Percentiles rank a stretch among this genome's conserved stretches.
Conservation (phyloP, 805 yeast genomes). For the Cyberlindnera amylophila region DNA sequence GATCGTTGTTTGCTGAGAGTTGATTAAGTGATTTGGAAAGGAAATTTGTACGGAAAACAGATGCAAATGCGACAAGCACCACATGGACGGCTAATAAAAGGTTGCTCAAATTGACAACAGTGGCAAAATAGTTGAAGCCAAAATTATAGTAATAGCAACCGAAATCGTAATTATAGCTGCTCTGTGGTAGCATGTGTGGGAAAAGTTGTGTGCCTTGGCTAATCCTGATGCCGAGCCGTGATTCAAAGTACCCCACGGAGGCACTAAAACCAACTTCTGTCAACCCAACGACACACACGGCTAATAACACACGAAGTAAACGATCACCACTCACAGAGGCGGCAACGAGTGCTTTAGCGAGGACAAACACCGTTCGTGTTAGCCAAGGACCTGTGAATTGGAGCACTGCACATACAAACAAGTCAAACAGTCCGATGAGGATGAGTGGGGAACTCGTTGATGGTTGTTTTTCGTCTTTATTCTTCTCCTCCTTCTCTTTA, state of each 20-base stretch:
- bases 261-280: slow-evolving; percentile 16
- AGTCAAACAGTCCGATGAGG: slow-evolving; percentile 20
- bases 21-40: slow-evolving; percentile 26
- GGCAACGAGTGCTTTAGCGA: slow-evolving; percentile 24
- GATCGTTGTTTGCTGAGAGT: slow-evolving; percentile 12
- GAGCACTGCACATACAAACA: slow-evolving; percentile 15
- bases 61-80: slow-evolving; percentile 22
- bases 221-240: slow-evolving; percentile 9
- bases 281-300: slow-evolving; percentile 5
- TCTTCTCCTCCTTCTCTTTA: slow-evolving; percentile 6
- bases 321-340: slow-evolving; percentile 21
- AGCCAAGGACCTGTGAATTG: slow-evolving; percentile 23
- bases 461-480: slow-evolving; percentile 5
- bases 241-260: slow-evolving; percentile 7
- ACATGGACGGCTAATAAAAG: slow-evolving; percentile 24
- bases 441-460: slow-evolving; percentile 12
- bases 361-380: slow-evolving; percentile 20
- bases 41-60: slow-evolving; percentile 24
- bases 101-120: slow-evolving; percentile 16
- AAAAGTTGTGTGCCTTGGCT: slow-evolving; percentile 17
- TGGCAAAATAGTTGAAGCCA: slow-evolving; percentile 3
- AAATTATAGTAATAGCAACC: slow-evolving; percentile 1
- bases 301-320: slow-evolving; percentile 9
- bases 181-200: slow-evolving; percentile 19
- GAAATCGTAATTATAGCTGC: slow-evolving; percentile 1